Evolutionary conservation across 2,329 filamentous ascomycete genomes (phyloP), one percentile per base, ranked within the genome.

Genomic region (Calonectria hawksworthii): DNA sequence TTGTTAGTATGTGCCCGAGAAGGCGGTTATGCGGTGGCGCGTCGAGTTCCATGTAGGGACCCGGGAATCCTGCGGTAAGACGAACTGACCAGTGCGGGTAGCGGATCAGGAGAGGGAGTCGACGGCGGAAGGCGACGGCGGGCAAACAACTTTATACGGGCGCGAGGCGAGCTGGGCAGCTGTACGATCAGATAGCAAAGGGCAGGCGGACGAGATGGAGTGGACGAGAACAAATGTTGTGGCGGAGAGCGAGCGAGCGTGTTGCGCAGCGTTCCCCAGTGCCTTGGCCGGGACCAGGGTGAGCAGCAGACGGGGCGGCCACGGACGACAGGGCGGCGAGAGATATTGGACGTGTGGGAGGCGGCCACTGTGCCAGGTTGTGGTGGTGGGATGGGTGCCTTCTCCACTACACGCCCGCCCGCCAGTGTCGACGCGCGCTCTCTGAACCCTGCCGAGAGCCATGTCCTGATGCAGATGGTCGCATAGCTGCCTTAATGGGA

Each of bases 121-220:
- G 64, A 52, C 38, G 59, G 52, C 36, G 32, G 26, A 56, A 63
- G 59, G 54, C 69, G 71, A 71, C 47, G 51, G 50, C 56, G 38
- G 69, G 32, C 59, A 74, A 74, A 65, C 52, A 67, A 76, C 44
- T 80, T 78, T 81, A 80, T 80, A 78, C 23, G 26, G 52, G 54
- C 56, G 74, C 56, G 38, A 71, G 69, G 51, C 61, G 66, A 70
- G 51, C 59, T 44, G 68, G 52, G 51, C 71, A 34, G 67, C 68
- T 30, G 50, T 52, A 63, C 50, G 5, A 41, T 28, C 71, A 64
- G 21, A 44, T 47, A 64, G 50, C 51, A 65, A 79, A 74, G 68
- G 56, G 76, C 76, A 80, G 78, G 80, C 80, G 77, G 73, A 78
- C 75, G 50, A 72, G 41, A 76, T 75, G 74, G 69, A 80, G 75